Evolutionary conservation across 495 filamentous ascomycete genomes (phyloP), one percentile per base, ranked within the genome.

Genomic region (Xylaria venustula): DNA sequence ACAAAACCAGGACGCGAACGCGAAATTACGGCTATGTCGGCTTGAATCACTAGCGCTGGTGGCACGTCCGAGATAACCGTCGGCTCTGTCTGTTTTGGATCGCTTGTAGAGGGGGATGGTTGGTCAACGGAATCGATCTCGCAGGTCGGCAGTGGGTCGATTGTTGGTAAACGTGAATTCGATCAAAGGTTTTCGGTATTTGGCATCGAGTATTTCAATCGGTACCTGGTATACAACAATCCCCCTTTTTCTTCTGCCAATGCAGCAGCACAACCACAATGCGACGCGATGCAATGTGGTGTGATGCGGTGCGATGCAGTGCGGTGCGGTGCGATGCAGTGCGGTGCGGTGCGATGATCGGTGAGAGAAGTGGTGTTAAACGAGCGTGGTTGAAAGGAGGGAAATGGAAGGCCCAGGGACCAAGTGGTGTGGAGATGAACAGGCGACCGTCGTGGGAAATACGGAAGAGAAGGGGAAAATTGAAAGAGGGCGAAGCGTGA

Each of bases 321-420:
- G 40, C 30, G 19, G 32, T 15, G 55, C 41, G 14, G 23, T 40
- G 23, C 28, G 41, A 44, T 54, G 36, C 23, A 9, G 17, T 42
- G 7, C 15, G 19, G 36, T 20, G 30, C 26, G 53, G 28, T 28
- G 37, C 14, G 51, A n/a, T 42, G 22, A 36, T 7, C 20, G 46
- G 46, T 22, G 57, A 44, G 28, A 20, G 22, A 55, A 30, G 53
- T 25, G 37, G 37, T 32, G 41, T 55, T 45, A 51, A 59, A 40
- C 47, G 57, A 60, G 57, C 25, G 57, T 60, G 57, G 26, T 28
- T 34, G 25, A 37, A 20, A 49, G 28, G 32, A 49, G 32, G 20
- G 56, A 50, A 49, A 36, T 19, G 41, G 28, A 57, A 32, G 30
- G 42, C 8, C 51, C 25, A n/a, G 41, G 40, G 36, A 47, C 41